A percentile compares a stretch with the other conserved stretches of the same genome.
Conservation (phyloP, 192 early-diverging fungal genomes). For the Coemansia sp. region DNA sequence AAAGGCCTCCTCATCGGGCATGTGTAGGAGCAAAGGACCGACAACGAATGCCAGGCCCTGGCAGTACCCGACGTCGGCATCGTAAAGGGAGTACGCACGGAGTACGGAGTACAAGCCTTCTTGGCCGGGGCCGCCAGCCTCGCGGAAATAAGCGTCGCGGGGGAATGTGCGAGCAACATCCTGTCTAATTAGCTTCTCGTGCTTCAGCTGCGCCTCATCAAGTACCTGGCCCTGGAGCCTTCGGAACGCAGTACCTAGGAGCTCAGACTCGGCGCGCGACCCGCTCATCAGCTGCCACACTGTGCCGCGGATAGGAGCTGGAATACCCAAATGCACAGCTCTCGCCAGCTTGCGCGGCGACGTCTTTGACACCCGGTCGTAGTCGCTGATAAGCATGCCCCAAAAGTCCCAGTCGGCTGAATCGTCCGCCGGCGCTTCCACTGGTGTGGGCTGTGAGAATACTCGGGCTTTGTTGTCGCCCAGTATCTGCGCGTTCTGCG, state of each 20-base stretch:
- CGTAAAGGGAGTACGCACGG: slow-evolving; percentile 91
- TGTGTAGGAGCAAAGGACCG: slow-evolving; percentile 91
- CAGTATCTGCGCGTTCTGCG: slow-evolving; percentile 66
- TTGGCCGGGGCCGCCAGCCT: slow-evolving; percentile 82
- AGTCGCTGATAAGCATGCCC: slow-evolving; percentile 89
- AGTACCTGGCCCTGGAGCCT: slow-evolving; percentile 58
- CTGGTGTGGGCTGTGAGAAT: slow-evolving; percentile 39
- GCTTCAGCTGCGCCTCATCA: slow-evolving; percentile 50
- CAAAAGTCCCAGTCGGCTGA: slow-evolving; percentile 89
- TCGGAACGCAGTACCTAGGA: slow-evolving; percentile 76
- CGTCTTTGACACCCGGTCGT: slow-evolving; percentile 73
- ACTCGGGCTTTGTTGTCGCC: slow-evolving; percentile 61
- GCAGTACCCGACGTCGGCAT: slow-evolving; percentile 95
- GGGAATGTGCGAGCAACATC: slow-evolving; percentile 95
- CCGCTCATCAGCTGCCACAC: slow-evolving; percentile 93
- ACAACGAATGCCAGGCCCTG: slow-evolving; percentile 95
- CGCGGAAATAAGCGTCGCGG: slow-evolving; percentile 81
- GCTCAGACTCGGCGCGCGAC: slow-evolving; percentile 66
- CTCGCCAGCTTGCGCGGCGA: slow-evolving; percentile 77
- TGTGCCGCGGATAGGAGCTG: slow-evolving; percentile 85
- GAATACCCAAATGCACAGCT: slow-evolving; percentile 87
- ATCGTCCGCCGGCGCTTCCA: not conserved
- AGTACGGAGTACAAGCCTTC: slow-evolving; percentile 88
- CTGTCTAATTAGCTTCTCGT: slow-evolving; percentile 90
- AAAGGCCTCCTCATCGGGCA: slow-evolving; percentile 92